Base-by-base conservation (phyloP, 371 early-diverging fungal genomes). In the Apophysomyces trapeziformis region DNA sequence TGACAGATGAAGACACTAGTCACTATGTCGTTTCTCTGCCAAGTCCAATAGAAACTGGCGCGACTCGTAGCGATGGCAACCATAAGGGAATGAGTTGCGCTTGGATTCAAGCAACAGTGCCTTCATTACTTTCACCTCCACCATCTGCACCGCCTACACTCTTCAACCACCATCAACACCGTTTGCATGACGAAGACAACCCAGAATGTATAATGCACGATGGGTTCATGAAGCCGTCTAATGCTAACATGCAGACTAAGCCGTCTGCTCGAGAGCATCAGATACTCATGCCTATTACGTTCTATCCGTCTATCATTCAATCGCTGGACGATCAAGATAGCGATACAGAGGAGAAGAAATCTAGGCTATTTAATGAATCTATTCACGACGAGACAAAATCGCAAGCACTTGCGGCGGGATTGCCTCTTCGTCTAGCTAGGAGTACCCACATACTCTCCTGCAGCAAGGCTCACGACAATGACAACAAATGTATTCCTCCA, bases 101-200 rank as follows among this genome's bases (percentile, higher is more conserved):
- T 16, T 21, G 35, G 11, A 26, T 21, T 26, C 21, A 14, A 12
- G 61, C 58, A 39, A 5, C 18, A n/a, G 32, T 41, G n/a, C 4
- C 43, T 26, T 43, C 38, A 7, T 11, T 43, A 41, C 36, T 67
- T 63, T 59, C 66, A 66, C 21, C 66, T 54, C 21, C 66, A 63
- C 64, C 65, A 63, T 26, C 65, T 61, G 35, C 61, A 45, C 61
- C 61, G 8, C 61, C 61, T 37, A 59, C 38, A 39, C 26, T 61
- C n/a, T 32, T 61, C 6, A 43, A 18, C 21, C 16, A 8, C 13
- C 61, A 61, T 7, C n/a, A 60, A 21, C 5, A 8, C 38, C 21
- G 21, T 21, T n/a, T 21, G 18, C 18, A 50, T n/a, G 54, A 61
- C 38, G 57, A 58, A 16, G 9, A 50, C 4, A 21, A 66, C 32